Evolutionary conservation across 768 basidiomycete genomes (phyloP).

Genomic region (Hysterangium stoloniferum): DNA sequence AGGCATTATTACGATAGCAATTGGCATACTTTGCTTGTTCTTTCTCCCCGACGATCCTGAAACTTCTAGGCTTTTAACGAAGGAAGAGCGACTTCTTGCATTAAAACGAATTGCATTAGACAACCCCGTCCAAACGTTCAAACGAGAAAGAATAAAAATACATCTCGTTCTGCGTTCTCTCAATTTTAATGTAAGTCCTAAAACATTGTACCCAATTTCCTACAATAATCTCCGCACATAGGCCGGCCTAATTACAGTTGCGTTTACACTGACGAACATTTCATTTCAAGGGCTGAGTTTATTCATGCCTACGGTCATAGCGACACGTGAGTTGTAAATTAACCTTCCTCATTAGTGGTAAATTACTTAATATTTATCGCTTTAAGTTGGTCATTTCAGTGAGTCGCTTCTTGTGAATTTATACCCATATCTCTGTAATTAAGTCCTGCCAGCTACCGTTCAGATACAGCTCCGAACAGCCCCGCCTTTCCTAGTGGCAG

Average conservation of each 20-base stretch:
- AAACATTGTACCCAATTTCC: background rate
- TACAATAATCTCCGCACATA: background rate
- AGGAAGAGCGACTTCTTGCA: conserved; percentile 28
- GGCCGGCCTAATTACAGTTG: conserved; percentile 19
- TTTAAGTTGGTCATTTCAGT: conserved; percentile 16
- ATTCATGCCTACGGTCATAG: conserved; percentile 40
- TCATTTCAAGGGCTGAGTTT: conserved; percentile 28
- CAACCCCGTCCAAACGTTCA: conserved; percentile 23
- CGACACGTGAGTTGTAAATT: conserved; percentile 29
- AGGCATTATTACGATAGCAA: conserved; percentile 32
- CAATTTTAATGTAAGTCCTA: conserved; percentile 25
- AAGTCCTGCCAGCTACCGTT: conserved; percentile 28
- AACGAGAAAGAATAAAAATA: conserved; percentile 24
- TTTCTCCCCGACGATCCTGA: conserved; percentile 32
- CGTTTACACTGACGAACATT: conserved; percentile 21
- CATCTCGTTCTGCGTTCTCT: conserved; percentile 25
- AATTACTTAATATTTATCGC: background rate
- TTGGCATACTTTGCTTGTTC: conserved; percentile 29
- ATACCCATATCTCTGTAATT: background rate
- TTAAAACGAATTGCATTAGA: conserved; percentile 30
- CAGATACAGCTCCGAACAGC: conserved; percentile 43
- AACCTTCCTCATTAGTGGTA: background rate
- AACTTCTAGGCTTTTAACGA: conserved; percentile 26
- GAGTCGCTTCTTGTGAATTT: background rate
- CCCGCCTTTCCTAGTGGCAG: conserved; percentile 37